phyloP scores from a whole-genome alignment of 352 stramenopile species.

The Blastocystis sp. region DNA sequence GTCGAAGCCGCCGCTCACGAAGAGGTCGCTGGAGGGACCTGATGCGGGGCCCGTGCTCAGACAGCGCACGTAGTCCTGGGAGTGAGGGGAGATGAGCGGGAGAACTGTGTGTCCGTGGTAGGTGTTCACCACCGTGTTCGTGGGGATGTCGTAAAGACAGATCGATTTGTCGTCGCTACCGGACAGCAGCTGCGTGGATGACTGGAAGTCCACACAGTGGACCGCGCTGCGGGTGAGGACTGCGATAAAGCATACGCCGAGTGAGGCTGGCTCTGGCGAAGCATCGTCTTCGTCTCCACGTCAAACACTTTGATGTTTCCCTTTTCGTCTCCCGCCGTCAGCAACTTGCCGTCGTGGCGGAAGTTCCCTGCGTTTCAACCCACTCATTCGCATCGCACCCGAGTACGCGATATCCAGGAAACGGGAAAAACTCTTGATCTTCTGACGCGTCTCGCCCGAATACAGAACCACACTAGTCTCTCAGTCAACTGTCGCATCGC shows the following conservation, averaged over 20 bases:
- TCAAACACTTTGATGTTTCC: conserved; percentile 56
- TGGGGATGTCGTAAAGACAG: conserved; percentile 54
- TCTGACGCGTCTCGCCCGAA: conserved; percentile 42
- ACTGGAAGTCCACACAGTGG: conserved; percentile 33
- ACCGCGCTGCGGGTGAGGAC: background rate
- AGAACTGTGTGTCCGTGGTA: conserved; percentile 39
- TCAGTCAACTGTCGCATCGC: background rate
- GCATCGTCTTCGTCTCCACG: conserved; percentile 54
- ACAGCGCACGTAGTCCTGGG: conserved; percentile 46
- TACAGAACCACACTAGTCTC: conserved; percentile 10
- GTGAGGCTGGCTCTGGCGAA: conserved; percentile 32
- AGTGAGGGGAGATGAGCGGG: background rate
- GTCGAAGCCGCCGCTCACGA: conserved; percentile 53
- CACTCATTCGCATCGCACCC: background rate
- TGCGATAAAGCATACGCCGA: background rate
- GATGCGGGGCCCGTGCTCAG: background rate
- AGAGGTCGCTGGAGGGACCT: background rate
- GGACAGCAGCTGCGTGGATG: conserved; percentile 39
- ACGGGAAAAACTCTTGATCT: conserved; percentile 47
- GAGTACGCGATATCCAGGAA: conserved; percentile 56
- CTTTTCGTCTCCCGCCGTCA: conserved; percentile 51
- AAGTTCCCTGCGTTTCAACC: background rate
- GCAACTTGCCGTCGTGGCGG: conserved; percentile 36
- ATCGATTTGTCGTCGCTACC: conserved; percentile 48
- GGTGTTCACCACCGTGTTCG: conserved; percentile 44